Evolutionary conservation across 495 filamentous ascomycete species (phyloP).

Genomic region (Chaetomium fimeti): DNA sequence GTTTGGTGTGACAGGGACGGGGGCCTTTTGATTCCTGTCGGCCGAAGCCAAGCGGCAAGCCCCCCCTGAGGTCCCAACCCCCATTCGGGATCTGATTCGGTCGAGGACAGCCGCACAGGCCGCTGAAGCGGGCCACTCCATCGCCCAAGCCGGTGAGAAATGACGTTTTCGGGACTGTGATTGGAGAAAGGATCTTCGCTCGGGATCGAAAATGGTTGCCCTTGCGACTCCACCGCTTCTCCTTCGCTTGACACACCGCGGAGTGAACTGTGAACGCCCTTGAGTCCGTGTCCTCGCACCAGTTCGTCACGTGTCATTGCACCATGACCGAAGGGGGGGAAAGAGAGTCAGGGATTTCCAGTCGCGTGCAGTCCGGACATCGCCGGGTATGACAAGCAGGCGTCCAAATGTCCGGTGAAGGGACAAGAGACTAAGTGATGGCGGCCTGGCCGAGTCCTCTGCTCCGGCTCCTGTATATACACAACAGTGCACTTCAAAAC

Average conservation of each 20-base stretch:
- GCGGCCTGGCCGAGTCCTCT: no score
- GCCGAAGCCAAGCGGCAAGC: not conserved
- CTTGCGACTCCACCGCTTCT: not conserved
- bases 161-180: not conserved
- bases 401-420: no score
- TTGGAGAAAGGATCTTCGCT: constrained; percentile 7
- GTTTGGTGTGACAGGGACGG: not conserved
- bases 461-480: no score
- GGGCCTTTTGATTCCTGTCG: not conserved
- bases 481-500: no score
- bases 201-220: not conserved
- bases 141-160: not conserved
- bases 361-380: no score
- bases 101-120: constrained; percentile 3
- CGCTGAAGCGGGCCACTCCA: not conserved
- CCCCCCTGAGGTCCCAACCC: not conserved
- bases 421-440: no score
- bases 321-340: no score
- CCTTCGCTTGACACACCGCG: not conserved
- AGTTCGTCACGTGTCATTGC: no score
- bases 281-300: not conserved
- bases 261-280: no score
- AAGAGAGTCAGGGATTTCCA: no score
- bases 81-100: not conserved
- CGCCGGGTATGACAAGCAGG: no score